A percentile compares a stretch with the other conserved stretches of the same genome.
These are phyloP conservation scores for Fraxinus excelsior DNA, from an alignment of 257 asterid genomes.

Conservation along the genomic window DNA sequence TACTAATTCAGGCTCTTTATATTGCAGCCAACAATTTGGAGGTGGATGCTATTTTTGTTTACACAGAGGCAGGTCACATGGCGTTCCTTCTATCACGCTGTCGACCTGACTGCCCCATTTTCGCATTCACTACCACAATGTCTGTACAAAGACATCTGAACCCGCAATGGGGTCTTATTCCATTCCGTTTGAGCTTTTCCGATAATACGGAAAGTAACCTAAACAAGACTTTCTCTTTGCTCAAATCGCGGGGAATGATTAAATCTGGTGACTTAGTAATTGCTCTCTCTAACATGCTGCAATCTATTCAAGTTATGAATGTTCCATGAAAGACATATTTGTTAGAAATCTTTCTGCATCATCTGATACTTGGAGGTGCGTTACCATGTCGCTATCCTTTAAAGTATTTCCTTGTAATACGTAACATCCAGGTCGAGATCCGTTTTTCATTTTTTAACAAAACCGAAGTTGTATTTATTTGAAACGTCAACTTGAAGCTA, in stretches of 20 bases:
- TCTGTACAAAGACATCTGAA: slow-evolving; percentile 88
- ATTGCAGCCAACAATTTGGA: slow-evolving; percentile 87
- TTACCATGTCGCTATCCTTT: slow-evolving; percentile 1
- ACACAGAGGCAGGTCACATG: slow-evolving; percentile 91
- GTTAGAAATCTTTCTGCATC: not conserved
- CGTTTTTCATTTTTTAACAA: not conserved
- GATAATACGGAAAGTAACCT: slow-evolving; percentile 96
- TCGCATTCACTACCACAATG: slow-evolving; percentile 83
- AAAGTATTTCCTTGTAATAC: slow-evolving; percentile 16
- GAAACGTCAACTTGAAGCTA: slow-evolving; percentile 20
- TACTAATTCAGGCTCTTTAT: slow-evolving; percentile 20
- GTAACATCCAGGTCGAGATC: slow-evolving; percentile 27
- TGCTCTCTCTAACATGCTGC: slow-evolving; percentile 94
- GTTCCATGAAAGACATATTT: slow-evolving; percentile 62
- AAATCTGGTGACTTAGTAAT: slow-evolving; percentile 90
- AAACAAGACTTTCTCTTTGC: slow-evolving; percentile 82
- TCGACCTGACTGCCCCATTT: slow-evolving; percentile 97
- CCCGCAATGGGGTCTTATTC: slow-evolving; percentile 95
- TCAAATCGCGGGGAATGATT: slow-evolving; percentile 93
- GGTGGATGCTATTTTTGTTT: slow-evolving; percentile 92
- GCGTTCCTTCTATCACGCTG: slow-evolving; percentile 95
- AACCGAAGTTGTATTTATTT: slow-evolving; percentile 20
- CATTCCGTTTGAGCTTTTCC: slow-evolving; percentile 87
- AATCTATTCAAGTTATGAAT: slow-evolving; percentile 93
- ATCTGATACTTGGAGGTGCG: not conserved